A percentile compares a stretch with the other conserved stretches of the same genome.
Evolutionary conservation across 192 early-diverging fungal species (phyloP).

Genomic region (Neocallimastix lanati): DNA sequence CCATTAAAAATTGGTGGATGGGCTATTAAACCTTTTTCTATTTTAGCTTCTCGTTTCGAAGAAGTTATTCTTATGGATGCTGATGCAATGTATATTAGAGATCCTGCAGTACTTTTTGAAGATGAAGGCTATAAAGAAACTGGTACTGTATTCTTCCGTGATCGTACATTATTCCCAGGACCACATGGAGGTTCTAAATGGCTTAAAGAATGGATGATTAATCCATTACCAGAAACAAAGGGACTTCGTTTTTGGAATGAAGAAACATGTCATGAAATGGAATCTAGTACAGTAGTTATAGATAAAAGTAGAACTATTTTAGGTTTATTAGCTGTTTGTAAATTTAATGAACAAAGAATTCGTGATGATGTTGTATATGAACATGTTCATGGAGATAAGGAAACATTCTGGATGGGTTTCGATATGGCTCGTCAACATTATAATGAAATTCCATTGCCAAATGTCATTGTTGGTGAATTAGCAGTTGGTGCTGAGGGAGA

Average conservation of each 20-base stretch:
- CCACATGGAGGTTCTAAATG: conserved; percentile 13
- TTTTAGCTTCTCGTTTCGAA: too few species aligned
- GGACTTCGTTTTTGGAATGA: not conserved
- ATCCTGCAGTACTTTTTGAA: conserved; percentile 28
- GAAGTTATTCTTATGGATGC: too few species aligned
- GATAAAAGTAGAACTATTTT: conserved; percentile 27
- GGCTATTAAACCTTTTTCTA: too few species aligned
- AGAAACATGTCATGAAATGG: conserved; percentile 16
- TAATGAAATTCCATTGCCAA: not conserved
- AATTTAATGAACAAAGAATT: conserved; percentile 12
- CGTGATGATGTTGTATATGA: too few species aligned
- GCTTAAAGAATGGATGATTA: conserved; percentile 27
- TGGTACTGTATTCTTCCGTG: conserved; percentile 40
- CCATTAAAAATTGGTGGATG: conserved; percentile 28
- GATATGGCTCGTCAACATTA: too few species aligned
- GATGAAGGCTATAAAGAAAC: conserved; percentile 23
- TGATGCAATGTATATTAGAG: conserved; percentile 41
- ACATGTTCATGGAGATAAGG: conserved; percentile 5
- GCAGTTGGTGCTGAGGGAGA: not conserved
- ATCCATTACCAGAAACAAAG: conserved; percentile 14
- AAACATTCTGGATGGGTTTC: too few species aligned
- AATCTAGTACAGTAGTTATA: conserved; percentile 37
- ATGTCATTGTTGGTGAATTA: not conserved
- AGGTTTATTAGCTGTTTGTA: conserved; percentile 29
- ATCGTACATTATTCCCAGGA: conserved; percentile 28